A percentile compares a stretch with the other conserved stretches of the same genome.
These are phyloP conservation scores for Fagopyrum homotropicum DNA, from an alignment of 148 eudicot genomes.

Conservation along the genomic window DNA sequence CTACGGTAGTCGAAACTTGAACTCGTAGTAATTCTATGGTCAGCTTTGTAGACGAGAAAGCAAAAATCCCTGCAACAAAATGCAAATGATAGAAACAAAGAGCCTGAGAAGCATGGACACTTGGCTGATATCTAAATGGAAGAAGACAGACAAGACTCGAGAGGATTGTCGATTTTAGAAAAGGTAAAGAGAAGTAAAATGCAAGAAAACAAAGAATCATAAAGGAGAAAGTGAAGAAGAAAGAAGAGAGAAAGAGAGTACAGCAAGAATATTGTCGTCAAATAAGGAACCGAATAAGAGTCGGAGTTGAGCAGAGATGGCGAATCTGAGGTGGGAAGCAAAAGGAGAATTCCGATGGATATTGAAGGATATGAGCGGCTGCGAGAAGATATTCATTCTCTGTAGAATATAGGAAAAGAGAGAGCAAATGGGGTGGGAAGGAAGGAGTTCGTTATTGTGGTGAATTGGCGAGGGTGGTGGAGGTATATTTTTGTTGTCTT, in stretches of 20 bases:
- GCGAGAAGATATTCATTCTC: conserved; percentile 21
- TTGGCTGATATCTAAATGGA: background rate
- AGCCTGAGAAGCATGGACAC: background rate
- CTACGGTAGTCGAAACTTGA: too few relatives aligned
- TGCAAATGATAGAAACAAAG: background rate
- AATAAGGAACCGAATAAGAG: conserved; percentile 20
- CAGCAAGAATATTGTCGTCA: conserved; percentile 35
- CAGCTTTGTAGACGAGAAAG: background rate
- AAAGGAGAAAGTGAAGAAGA: background rate
- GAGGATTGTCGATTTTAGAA: too few relatives aligned
- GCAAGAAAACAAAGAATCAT: background rate
- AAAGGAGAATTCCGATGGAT: conserved; percentile 26
- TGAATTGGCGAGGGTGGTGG: too few relatives aligned
- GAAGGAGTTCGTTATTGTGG: too few relatives aligned
- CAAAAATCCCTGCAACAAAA: background rate
- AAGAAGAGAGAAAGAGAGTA: conserved; percentile 16
- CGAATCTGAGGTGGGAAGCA: conserved; percentile 29
- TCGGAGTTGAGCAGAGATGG: conserved; percentile 23
- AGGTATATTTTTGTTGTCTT: too few relatives aligned
- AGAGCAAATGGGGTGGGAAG: too few relatives aligned
- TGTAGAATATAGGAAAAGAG: background rate
- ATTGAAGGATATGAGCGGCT: conserved; percentile 25
- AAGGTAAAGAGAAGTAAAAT: background rate
- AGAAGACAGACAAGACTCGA: background rate
- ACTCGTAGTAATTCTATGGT: too few relatives aligned